These are phyloP conservation scores for Paecilomyces formosus DNA, from an alignment of 2,329 filamentous ascomycete species.

Conservation along the genomic window DNA sequence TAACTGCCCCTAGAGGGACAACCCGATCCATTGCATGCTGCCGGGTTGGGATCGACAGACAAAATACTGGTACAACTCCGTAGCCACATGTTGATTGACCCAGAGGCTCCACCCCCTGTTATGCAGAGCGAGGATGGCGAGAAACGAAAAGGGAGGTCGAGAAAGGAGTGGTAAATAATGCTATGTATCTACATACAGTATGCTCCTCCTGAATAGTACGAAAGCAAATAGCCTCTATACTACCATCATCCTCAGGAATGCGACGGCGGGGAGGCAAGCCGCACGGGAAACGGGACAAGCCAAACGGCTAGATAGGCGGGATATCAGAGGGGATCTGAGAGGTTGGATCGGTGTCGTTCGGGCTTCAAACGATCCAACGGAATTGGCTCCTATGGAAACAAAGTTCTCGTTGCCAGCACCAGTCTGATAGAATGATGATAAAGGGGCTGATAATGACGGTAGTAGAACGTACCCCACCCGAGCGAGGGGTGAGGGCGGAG, in stretches of 20 bases:
- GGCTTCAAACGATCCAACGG: background rate
- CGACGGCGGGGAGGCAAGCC: background rate
- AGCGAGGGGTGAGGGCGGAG: background rate
- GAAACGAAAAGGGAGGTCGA: background rate
- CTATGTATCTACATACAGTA: no score
- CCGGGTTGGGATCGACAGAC: background rate
- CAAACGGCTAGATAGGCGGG: background rate
- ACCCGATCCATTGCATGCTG: background rate
- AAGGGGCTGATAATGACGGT: background rate
- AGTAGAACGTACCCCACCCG: background rate
- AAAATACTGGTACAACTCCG: background rate
- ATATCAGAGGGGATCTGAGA: background rate
- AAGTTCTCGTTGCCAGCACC: background rate
- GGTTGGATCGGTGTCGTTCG: background rate
- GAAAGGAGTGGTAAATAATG: background rate
- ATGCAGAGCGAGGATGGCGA: background rate
- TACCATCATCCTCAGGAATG: background rate
- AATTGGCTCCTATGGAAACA: background rate
- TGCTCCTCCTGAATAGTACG: no score
- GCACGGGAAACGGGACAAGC: background rate
- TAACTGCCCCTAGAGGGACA: background rate
- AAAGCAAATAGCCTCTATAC: background rate
- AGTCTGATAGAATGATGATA: background rate
- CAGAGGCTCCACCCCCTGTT: background rate
- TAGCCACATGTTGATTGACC: background rate